phyloP scores from a whole-genome alignment of 1,284 basidiomycete species.

The Somion occarium region DNA sequence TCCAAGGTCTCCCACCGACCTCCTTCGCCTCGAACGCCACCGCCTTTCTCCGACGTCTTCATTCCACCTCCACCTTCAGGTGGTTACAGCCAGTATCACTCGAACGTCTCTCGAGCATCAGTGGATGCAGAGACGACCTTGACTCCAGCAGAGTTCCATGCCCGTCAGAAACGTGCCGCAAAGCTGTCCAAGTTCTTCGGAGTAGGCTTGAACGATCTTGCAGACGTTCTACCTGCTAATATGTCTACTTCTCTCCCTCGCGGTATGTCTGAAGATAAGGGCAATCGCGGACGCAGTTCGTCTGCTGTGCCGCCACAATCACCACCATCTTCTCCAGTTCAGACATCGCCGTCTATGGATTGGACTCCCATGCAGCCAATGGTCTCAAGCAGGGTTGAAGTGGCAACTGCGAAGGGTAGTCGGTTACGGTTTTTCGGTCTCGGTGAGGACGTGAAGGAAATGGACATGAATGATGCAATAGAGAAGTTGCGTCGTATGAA shows the following conservation, averaged over 20 bases:
- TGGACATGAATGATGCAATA: conserved; percentile 40
- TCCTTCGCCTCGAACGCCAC: conserved; percentile 2
- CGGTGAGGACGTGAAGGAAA: conserved; percentile 17
- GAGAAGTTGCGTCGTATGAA: conserved; percentile 46
- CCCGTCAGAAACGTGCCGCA: conserved; percentile 42
- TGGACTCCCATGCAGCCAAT: background rate
- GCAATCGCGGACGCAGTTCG: background rate
- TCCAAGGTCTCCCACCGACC: background rate
- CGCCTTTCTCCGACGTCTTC: conserved; percentile 8
- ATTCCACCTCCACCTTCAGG: background rate
- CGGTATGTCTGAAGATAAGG: background rate
- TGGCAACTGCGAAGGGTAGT: conserved; percentile 20
- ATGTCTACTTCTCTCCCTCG: background rate
- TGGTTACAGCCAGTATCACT: background rate
- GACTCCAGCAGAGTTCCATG: conserved; percentile 28
- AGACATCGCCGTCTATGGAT: background rate
- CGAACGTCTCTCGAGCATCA: background rate
- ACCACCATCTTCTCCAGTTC: background rate
- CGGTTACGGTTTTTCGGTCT: conserved; percentile 23
- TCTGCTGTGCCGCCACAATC: background rate
- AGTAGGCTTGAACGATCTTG: conserved; percentile 45
- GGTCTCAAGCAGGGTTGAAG: conserved; percentile 15
- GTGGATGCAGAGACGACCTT: background rate
- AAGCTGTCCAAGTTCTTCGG: conserved; percentile 59
- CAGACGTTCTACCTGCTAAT: conserved; percentile 15